These are phyloP conservation scores for Ceratocystis lukuohia DNA, from an alignment of 2,329 filamentous ascomycete genomes.

Conservation along the genomic window DNA sequence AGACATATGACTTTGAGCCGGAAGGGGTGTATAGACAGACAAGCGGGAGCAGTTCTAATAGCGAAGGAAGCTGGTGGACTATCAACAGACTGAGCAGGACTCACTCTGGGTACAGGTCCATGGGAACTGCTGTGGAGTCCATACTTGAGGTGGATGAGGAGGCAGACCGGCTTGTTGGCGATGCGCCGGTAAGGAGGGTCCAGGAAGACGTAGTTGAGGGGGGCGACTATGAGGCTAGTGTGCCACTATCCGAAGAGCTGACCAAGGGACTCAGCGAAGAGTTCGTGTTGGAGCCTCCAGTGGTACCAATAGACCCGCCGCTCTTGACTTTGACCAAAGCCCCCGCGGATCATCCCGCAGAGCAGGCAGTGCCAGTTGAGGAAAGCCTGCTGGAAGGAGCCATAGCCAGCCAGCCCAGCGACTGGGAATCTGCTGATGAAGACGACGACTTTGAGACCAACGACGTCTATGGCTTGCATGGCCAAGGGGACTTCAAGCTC, in stretches of 20 bases:
- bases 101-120: not conserved
- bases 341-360: not conserved
- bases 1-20: not conserved
- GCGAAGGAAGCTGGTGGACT: not conserved
- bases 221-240: not conserved
- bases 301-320: not conserved
- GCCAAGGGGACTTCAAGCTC: not conserved
- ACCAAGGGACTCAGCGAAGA: not conserved
- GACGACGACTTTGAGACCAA: not conserved
- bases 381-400: not conserved
- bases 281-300: not conserved
- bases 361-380: not conserved
- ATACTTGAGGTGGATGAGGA: slow-evolving; percentile 3
- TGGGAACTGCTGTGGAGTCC: not conserved
- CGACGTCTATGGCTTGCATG: too few relatives aligned
- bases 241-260: not conserved
- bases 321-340: not conserved
- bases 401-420: not conserved
- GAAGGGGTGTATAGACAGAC: not conserved
- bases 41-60: not conserved
- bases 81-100: slow-evolving; percentile 1
- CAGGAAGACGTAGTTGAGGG: not conserved
- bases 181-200: not conserved
- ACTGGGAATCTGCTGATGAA: not conserved
- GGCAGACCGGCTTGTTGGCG: not conserved